Evolutionary conservation across 2,329 filamentous ascomycete species (phyloP), one percentile per base, ranked within the genome.

Genomic region (Pyrenochaeta sp.): DNA sequence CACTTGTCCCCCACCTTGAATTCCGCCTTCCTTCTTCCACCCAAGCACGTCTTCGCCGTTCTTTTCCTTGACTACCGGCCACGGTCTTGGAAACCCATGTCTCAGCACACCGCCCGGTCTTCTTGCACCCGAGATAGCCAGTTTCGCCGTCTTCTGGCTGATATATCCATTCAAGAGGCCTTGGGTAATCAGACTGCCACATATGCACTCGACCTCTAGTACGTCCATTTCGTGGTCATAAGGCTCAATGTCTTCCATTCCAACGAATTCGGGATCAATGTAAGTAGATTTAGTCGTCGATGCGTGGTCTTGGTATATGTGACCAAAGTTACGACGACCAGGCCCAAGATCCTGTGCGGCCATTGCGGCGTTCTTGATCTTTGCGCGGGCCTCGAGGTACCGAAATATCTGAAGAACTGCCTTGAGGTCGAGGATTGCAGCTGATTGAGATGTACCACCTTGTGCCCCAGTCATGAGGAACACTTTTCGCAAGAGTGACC

Each of bases 81-180:
- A 92, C 1, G 91, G 86, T 37, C 79, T 80, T 1, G 93, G 92
- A 79, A 94, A 97, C 0, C 90, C 91, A 1, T 89, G 89, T 30
- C 81, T 80, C 17, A 91, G 75, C 0, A 88, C 83, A 7, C 79
- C 74, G 2, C 79, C 75, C 20, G 71, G 72, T 49, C 66, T 68
- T 55, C 88, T 89, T 20, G 90, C 87, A 2, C 93, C 92, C 46
- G 90, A 86, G 37, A 97, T 90, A 11, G 92, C 92, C 68, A 97
- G 92, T 43, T 90, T 87, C 37, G 84, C 84, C 68, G 88, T 87
- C 21, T 84, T 84, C 67, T 96, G 91, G 14, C 90, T 90, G 23
- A 97, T 84, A 68, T 93, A 97, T 1, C 93, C 94, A 62, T 89
- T 87, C 71, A 97, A 81, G 20, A 97, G 79, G 0, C 90, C 91